Conservation (phyloP, 805 yeast species). For the Wickerhamiella sorbophila region DNA sequence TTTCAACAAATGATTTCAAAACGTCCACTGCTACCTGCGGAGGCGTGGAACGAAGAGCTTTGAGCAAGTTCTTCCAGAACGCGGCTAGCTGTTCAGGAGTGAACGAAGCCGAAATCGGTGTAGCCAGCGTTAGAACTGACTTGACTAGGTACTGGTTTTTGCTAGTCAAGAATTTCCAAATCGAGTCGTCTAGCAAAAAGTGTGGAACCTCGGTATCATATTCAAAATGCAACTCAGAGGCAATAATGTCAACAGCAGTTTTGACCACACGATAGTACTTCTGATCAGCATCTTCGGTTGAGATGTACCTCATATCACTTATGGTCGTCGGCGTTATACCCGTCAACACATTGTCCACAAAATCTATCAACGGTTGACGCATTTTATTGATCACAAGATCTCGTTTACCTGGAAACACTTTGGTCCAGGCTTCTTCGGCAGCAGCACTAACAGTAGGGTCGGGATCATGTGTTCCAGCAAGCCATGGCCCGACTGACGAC, state of each 20-base stretch:
- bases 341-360: conserved; percentile 36
- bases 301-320: conserved; percentile 59
- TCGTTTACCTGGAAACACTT: conserved; percentile 45
- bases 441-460: conserved; percentile 47
- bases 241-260: conserved; percentile 28
- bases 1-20: conserved; percentile 26
- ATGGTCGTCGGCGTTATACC: conserved; percentile 48
- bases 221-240: conserved; percentile 3
- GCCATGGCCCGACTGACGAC: conserved; percentile 58
- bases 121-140: neutral
- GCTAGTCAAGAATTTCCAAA: conserved; percentile 33
- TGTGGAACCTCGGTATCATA: conserved; percentile 16
- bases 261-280: conserved; percentile 48
- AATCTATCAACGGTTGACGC: conserved; percentile 39
- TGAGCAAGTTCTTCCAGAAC: conserved; percentile 13
- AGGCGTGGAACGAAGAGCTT: conserved; percentile 13
- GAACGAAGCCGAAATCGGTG: conserved; percentile 7
- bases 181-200: conserved; percentile 29
- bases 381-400: conserved; percentile 49
- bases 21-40: conserved; percentile 18
- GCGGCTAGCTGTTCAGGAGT: neutral
- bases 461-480: conserved; percentile 55
- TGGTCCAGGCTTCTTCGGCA: conserved; percentile 33
- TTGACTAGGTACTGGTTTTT: conserved; percentile 23
- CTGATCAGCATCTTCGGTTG: conserved; percentile 47